phyloP scores from a whole-genome alignment of 352 stramenopile species.

The Pythium aristosporum region DNA sequence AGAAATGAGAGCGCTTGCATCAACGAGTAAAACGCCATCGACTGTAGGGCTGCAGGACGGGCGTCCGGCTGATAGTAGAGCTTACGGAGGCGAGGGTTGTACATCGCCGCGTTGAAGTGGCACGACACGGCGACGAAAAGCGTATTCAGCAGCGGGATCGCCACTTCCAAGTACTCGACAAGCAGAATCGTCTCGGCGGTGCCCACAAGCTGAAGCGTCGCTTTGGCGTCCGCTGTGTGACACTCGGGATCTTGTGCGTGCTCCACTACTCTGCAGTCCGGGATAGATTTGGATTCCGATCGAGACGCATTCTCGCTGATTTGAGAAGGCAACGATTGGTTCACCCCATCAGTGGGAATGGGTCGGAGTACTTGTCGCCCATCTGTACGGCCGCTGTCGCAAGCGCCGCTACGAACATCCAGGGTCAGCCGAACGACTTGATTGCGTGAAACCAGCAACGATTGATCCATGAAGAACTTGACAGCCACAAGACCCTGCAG shows the following conservation, averaged over 20 bases:
- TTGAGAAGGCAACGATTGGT: too few relatives aligned
- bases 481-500: conserved; percentile 16
- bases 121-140: conserved; percentile 20
- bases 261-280: too few relatives aligned
- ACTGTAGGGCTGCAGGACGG: background rate
- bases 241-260: too few relatives aligned
- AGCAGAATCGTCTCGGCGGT: conserved; percentile 27
- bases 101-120: conserved; percentile 8
- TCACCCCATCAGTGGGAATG: too few relatives aligned
- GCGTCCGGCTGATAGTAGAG: conserved; percentile 8
- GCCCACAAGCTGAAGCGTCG: conserved; percentile 12
- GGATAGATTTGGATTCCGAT: too few relatives aligned
- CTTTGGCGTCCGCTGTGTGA: too few relatives aligned
- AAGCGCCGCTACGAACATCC: background rate
- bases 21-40: conserved; percentile 25
- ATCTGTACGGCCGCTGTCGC: background rate
- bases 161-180: conserved; percentile 29
- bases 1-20: conserved; percentile 22
- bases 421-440: conserved; percentile 6
- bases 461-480: conserved; percentile 28
- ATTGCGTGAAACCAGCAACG: background rate
- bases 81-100: conserved; percentile 16
- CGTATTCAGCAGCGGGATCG: conserved; percentile 23
- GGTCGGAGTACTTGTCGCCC: too few relatives aligned
- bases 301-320: too few relatives aligned